Conservation (phyloP, 495 filamentous ascomycete genomes). For the Neurospora sp. region DNA sequence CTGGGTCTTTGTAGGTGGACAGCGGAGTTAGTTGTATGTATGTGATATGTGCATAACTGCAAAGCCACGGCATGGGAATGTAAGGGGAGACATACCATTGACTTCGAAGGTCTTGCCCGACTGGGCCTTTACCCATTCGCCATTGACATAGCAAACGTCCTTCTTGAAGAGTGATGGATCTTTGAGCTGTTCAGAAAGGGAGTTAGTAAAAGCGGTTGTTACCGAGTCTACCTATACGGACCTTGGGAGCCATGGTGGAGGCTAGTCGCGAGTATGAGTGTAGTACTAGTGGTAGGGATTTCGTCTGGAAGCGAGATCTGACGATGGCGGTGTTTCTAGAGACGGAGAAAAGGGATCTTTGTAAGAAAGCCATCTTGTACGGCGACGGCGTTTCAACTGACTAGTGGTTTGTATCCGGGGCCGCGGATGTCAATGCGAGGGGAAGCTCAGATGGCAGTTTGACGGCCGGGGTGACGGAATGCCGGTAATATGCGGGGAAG, state of each 20-base stretch:
- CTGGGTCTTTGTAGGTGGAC: slow-evolving; percentile 49
- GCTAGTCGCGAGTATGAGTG: slow-evolving; percentile 22
- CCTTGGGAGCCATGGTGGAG: slow-evolving; percentile 37
- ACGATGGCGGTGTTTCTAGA: slow-evolving; percentile 15
- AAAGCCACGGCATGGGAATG: neutral
- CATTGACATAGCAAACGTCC: slow-evolving; percentile 73
- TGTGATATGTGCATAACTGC: neutral
- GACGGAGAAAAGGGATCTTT: slow-evolving; percentile 23
- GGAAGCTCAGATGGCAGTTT: neutral
- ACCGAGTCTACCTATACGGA: slow-evolving; percentile 3
- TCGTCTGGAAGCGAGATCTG: slow-evolving; percentile 27
- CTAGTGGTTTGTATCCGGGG: neutral
- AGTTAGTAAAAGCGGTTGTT: neutral
- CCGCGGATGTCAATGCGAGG: neutral
- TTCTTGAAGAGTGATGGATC: slow-evolving; percentile 72
- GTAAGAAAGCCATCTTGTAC: slow-evolving; percentile 19
- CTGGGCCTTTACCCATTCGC: slow-evolving; percentile 66
- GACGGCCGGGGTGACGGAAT: neutral
- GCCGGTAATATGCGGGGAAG: neutral
- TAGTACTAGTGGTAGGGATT: slow-evolving; percentile 18
- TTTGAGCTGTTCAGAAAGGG: slow-evolving; percentile 44
- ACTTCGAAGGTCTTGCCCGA: slow-evolving; percentile 77
- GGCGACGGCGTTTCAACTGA: neutral
- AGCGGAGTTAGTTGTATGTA: neutral
- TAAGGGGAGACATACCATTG: slow-evolving; percentile 37